A percentile compares a stretch with the other conserved stretches of the same genome.
Evolutionary conservation across 176 grass and related monocot genomes (phyloP).

Genomic region (Dactylis glomerata): DNA sequence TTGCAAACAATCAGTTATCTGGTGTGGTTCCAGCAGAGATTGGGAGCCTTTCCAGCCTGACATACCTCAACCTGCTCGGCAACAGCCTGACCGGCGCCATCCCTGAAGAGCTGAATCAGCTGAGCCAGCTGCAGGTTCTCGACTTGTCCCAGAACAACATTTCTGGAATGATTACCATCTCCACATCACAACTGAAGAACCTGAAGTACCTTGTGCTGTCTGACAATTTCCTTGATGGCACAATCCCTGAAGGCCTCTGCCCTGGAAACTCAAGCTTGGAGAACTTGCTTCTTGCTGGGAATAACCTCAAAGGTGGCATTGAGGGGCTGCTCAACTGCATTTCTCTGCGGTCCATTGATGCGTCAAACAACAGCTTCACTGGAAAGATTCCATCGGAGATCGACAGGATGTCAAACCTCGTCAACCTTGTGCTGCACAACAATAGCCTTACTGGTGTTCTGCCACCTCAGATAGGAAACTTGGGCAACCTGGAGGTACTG

Average conservation of each 20-base stretch:
- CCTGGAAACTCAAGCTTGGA: constrained; percentile 45
- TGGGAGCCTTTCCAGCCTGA: constrained; percentile 47
- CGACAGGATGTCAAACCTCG: constrained; percentile 52
- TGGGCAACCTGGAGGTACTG: constrained; percentile 73
- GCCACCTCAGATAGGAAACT: constrained; percentile 55
- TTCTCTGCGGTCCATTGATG: constrained; percentile 56
- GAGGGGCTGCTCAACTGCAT: constrained; percentile 42
- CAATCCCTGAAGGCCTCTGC: constrained; percentile 51
- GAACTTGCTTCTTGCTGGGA: constrained; percentile 62
- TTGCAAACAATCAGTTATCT: constrained; percentile 61
- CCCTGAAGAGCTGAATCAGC: constrained; percentile 57
- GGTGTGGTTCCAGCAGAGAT: constrained; percentile 53
- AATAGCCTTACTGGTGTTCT: constrained; percentile 68
- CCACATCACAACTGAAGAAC: constrained; percentile 46
- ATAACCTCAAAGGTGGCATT: constrained; percentile 55
- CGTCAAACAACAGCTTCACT: constrained; percentile 74
- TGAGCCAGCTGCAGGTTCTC: constrained; percentile 59
- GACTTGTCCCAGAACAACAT: constrained; percentile 81
- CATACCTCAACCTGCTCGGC: constrained; percentile 79
- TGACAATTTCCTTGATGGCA: constrained; percentile 58
- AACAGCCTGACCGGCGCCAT: constrained; percentile 63
- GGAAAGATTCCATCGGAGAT: constrained; percentile 45
- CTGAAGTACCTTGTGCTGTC: constrained; percentile 73
- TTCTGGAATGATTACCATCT: constrained; percentile 57
- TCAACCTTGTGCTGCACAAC: constrained; percentile 85